These are phyloP conservation scores for Nyctanthes arbortristis DNA, from an alignment of 257 asterid species.

Conservation along the genomic window DNA sequence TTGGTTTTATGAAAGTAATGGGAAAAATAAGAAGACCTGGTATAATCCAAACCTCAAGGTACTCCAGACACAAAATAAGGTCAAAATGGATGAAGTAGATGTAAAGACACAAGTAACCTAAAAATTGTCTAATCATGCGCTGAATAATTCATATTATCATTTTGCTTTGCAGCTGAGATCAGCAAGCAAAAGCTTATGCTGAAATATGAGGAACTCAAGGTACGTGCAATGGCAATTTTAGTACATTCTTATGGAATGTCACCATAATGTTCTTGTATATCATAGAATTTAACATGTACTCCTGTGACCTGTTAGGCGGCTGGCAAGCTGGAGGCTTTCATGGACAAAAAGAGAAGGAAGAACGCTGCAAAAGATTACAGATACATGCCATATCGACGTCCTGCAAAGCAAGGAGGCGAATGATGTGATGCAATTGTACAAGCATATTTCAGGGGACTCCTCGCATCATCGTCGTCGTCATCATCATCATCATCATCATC, in stretches of 20 bases:
- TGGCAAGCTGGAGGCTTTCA: constrained; percentile 81
- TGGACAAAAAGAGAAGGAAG: constrained; percentile 78
- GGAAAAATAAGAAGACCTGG: no score
- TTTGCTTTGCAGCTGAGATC: constrained; percentile 69
- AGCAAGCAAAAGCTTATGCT: constrained; percentile 63
- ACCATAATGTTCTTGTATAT: not conserved
- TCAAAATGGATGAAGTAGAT: not conserved
- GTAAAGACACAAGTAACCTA: not conserved
- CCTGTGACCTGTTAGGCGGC: constrained; percentile 46
- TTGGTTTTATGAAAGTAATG: no score
- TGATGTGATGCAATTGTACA: constrained; percentile 9
- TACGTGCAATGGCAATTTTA: constrained; percentile 17
- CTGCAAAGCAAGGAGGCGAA: constrained; percentile 34
- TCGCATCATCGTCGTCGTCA: no score
- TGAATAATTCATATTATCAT: not conserved
- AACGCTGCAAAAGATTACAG: constrained; percentile 91
- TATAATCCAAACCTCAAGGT: not conserved
- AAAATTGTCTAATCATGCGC: not conserved
- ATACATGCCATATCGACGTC: constrained; percentile 80
- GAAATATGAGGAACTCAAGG: constrained; percentile 87
- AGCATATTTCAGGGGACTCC: not conserved
- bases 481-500: no score
- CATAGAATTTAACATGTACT: not conserved
- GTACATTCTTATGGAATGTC: not conserved
- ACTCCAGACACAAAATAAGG: not conserved